Percentiles rank a stretch among this genome's conserved stretches.
phyloP scores from a whole-genome alignment of 2,329 filamentous ascomycete species.

The Sarocladiaceae sp. region DNA sequence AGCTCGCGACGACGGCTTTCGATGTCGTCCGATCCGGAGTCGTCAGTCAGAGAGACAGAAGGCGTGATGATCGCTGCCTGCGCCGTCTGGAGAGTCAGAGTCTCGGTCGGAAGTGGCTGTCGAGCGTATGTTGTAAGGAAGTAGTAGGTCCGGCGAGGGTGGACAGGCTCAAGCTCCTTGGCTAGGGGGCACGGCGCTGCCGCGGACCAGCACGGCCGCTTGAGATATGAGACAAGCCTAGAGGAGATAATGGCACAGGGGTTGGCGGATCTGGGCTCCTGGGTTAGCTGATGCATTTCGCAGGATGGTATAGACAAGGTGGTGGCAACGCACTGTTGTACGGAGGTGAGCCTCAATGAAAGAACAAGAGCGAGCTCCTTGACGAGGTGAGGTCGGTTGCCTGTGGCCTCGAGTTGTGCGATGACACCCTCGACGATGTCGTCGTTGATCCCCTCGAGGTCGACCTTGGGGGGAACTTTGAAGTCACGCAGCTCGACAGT shows the following conservation, averaged over 20 bases:
- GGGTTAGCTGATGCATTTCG: constrained; percentile 21
- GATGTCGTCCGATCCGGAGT: constrained; percentile 59
- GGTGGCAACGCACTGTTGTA: constrained; percentile 72
- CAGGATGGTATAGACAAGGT: constrained; percentile 10
- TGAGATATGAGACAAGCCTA: constrained; percentile 80
- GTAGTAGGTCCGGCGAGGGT: constrained; percentile 93
- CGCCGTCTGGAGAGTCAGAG: constrained; percentile 21
- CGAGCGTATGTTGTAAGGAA: constrained; percentile 85
- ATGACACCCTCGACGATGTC: constrained; percentile 92
- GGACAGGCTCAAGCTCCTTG: constrained; percentile 86
- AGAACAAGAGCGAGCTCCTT: constrained; percentile 85
- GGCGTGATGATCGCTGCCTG: constrained; percentile 64
- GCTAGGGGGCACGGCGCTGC: constrained; percentile 78
- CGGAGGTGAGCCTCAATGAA: constrained; percentile 67
- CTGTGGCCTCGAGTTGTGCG: constrained; percentile 78
- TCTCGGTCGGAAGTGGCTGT: constrained; percentile 62
- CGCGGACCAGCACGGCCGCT: constrained; percentile 75
- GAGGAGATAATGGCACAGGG: constrained; percentile 94
- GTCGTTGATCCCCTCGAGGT: constrained; percentile 81
- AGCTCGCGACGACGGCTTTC: constrained; percentile 64
- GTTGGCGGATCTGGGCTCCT: constrained; percentile 71
- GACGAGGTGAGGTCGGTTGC: constrained; percentile 87
- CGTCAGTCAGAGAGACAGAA: constrained; percentile 59
- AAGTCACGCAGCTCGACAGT: constrained; percentile 22
- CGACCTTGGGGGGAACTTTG: constrained; percentile 28